Base-by-base conservation (phyloP, 1,284 basidiomycete genomes). In the Kwoniella shivajii region DNA sequence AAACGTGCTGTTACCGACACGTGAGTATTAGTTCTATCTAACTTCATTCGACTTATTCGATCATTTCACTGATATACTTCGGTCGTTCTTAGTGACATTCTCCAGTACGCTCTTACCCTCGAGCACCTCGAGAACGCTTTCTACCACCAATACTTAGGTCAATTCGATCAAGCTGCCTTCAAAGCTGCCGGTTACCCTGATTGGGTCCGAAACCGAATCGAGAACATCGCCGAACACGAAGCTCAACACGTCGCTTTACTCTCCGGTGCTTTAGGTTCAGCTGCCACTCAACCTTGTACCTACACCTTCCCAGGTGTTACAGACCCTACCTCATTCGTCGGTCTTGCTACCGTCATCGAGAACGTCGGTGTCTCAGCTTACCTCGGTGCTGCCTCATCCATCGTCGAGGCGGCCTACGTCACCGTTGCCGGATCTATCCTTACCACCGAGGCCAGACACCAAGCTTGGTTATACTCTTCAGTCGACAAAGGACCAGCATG, bases 371-470 rank as follows among this genome's bases (percentile, higher is more conserved):
- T 90, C 45, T 79, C 82, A 33, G 88, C 88, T 52, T 92, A 92
- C 78, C 83, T 90, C 36, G 90, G 90, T 58, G 89, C 85, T 50
- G 85, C 87, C 6, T 80, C 83, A 52, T 82, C 88, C 50, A 68
- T 76, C 65, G 54, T 67, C 37, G 68, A 77, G 54, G 49, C 66
- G 45, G 64, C 65, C 37, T 69, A 72, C 66, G 54, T 75, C 33
- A 68, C 73, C 53, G 83, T 85, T 29, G 89, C 89, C 46, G 89
- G 82, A 7, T 85, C 86, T 27, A 92, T 92, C 76, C 73, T 90
- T 72, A 88, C 90, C 34, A 82, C 89, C 55, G 90, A 93, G 73
- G 86, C 89, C 30, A 86, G 91, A 56, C 89, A 92, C 73, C 86
- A 89, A 74, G 67, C 59, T 18, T 71, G 68, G 64, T 31, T 72